These are phyloP conservation scores for Pseudevernia furfuracea DNA, from an alignment of 495 filamentous ascomycete species.

Conservation along the genomic window DNA sequence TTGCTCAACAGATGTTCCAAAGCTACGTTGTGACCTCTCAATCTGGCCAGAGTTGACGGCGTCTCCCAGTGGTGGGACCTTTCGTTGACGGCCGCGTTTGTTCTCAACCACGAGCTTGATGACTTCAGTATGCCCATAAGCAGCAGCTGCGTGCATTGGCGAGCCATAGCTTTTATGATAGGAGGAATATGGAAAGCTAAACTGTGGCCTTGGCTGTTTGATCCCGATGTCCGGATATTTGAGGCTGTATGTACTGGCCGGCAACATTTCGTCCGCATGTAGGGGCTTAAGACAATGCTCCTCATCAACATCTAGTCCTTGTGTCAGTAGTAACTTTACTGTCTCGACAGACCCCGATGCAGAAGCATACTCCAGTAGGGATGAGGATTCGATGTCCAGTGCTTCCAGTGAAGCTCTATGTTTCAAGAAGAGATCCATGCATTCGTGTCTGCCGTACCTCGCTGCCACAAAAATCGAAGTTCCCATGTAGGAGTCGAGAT, in stretches of 20 bases:
- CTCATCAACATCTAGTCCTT: background rate
- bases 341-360: background rate
- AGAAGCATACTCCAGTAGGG: background rate
- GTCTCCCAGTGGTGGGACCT: background rate
- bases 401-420: background rate
- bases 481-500: background rate
- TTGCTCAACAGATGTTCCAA: background rate
- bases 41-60: background rate
- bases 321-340: background rate
- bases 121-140: background rate
- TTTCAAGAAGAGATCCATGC: background rate
- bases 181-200: too few relatives aligned
- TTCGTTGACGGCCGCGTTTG: background rate
- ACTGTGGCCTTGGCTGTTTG: background rate
- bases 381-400: background rate
- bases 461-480: background rate
- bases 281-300: background rate
- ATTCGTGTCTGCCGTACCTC: background rate
- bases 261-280: background rate
- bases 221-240: background rate
- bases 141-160: background rate
- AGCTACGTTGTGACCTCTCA: background rate
- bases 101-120: background rate
- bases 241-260: background rate
- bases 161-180: background rate